Conservation (phyloP, 371 early-diverging fungal genomes). For the Apophysomyces elegans region DNA sequence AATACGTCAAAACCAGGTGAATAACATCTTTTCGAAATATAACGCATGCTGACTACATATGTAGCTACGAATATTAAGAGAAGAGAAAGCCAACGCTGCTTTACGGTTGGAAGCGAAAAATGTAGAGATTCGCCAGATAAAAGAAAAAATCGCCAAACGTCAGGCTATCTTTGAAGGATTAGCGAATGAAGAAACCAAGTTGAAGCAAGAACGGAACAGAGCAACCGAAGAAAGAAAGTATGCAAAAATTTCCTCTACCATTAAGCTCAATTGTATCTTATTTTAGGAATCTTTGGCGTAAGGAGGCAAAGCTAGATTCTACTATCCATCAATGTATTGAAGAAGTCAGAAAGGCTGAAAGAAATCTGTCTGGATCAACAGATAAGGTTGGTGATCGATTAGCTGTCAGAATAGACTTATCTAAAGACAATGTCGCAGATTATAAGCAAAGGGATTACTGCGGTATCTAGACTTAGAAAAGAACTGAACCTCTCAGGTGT, state of each 20-base stretch:
- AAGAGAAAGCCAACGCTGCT: conserved; percentile 30
- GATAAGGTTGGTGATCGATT: conserved; percentile 64
- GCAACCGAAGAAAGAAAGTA: conserved; percentile 78
- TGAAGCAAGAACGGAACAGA: conserved; percentile 57
- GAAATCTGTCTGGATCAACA: conserved; percentile 73
- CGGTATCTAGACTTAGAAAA: conserved; percentile 71
- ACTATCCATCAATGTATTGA: conserved; percentile 69
- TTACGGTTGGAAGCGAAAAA: conserved; percentile 29
- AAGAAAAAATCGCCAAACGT: conserved; percentile 45
- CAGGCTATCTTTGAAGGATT: conserved; percentile 39
- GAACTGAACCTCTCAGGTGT: conserved; percentile 72
- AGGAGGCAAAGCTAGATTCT: conserved; percentile 81
- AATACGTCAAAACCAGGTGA: conserved; percentile 55
- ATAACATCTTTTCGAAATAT: background rate
- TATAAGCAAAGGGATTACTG: conserved; percentile 74
- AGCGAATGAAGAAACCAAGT: conserved; percentile 28
- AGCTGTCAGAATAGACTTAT: background rate
- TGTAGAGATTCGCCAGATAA: conserved; percentile 46
- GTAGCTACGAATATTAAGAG: conserved; percentile 33
- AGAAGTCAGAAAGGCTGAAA: conserved; percentile 79
- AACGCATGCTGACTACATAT: too few species aligned
- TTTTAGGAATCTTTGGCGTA: conserved; percentile 80
- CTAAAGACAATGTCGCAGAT: conserved; percentile 32
- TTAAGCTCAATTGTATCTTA: background rate
- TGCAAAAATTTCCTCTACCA: conserved; percentile 11